Conservation (phyloP, 176 grass and related monocot species). For the Thinopyrum elongatum region DNA sequence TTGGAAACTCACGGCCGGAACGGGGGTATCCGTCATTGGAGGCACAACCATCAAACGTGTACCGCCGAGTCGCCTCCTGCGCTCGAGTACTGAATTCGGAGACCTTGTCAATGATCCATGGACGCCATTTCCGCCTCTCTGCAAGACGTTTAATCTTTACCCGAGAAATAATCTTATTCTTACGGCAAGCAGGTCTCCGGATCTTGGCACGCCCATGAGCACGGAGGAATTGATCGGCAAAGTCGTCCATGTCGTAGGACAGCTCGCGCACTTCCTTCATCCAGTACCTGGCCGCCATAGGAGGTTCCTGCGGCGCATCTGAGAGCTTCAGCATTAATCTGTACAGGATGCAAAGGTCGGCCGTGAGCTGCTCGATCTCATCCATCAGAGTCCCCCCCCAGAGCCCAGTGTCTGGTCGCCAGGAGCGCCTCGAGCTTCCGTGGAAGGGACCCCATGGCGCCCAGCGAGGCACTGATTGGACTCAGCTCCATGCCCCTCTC, state of each 20-base stretch:
- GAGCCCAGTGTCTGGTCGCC: not conserved
- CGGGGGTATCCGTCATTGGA: not conserved
- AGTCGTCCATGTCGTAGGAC: constrained; percentile 13
- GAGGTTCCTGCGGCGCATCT: not conserved
- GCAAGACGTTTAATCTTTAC: not conserved
- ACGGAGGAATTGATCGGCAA: not conserved
- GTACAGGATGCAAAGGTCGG: not conserved
- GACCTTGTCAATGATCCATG: not conserved
- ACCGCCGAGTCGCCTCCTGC: not conserved
- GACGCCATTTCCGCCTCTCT: not conserved
- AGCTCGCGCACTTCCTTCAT: constrained; percentile 1
- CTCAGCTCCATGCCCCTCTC: not conserved
- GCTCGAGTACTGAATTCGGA: not conserved
- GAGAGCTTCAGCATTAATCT: not conserved
- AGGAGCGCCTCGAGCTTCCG: not conserved
- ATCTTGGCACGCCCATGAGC: no score
- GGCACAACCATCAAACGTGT: not conserved
- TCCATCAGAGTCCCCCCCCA: not conserved
- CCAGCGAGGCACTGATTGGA: not conserved
- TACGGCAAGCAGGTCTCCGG: rapidly evolving
- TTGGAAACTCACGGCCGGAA: not conserved
- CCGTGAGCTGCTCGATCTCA: not conserved
- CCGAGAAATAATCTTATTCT: no score
- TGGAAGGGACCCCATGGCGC: not conserved
- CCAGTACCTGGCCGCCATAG: not conserved